Base-by-base conservation (phyloP, 805 yeast genomes). In the Candida corydali region DNA sequence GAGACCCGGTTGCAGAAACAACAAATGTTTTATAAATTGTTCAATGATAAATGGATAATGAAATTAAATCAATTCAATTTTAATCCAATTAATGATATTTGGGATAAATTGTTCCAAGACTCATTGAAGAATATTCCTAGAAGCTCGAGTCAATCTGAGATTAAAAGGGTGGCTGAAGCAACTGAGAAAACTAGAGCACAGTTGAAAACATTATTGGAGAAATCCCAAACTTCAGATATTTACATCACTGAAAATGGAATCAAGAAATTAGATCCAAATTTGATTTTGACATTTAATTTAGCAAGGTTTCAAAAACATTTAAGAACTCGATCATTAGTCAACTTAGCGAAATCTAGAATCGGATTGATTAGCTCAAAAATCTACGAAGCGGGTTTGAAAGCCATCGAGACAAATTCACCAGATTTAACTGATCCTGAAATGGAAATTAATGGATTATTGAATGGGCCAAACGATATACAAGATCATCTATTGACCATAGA, bases 311-410 rank as follows among this genome's bases (percentile, higher is more conserved):
- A 84, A 35, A 82, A 86, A 51, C 61, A 73, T 23, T 69, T 80
- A 49, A 73, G 97, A 45, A 71, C 83, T 8, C 56, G 64, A 30
- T 83, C 83, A 46, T 66, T 93, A 11, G 75, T 67, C 1, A 75
- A 75, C 23, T 69, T 83, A 34, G 83, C 82, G 10, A 66, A 70
- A 20, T 80, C 82, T 31, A 70, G 86, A 37, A 59, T 88, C 22
- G 98, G 98, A 3, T 59, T 70, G 5, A 57, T 83, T 2, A 69
- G 94, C 0, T 70, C 93, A 0, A 58, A 67, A 29, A 70, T 93
- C 8, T 91, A 85, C 53, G 66, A 68, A 31, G 56, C 69, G 8
- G 77, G 80, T 3, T 69, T 93, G 39, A 46, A 58, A 12, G 52
- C 72, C 26, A 65, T 84, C 14, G 96, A 87, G 54, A 69, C 63